Conservation (phyloP, 2,329 filamentous ascomycete genomes). For the Escovopsis sp. region DNA sequence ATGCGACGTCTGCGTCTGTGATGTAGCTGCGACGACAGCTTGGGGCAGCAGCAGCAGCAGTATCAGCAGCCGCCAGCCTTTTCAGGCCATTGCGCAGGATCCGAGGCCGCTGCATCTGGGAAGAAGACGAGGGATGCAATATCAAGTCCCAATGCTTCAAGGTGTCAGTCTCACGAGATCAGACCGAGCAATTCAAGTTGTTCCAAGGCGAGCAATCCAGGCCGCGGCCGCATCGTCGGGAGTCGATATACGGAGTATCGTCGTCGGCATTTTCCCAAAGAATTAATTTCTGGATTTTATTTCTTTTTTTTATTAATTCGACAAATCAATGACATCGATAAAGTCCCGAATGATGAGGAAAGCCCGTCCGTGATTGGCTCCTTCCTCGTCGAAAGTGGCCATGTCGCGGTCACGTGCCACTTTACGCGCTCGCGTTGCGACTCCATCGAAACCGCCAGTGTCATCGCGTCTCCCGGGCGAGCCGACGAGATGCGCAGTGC, state of each 20-base stretch:
- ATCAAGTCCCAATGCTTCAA: neutral
- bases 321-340: no score
- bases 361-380: neutral
- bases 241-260: no score
- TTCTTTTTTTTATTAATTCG: no score
- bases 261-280: no score
- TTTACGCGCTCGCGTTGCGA: slow-evolving; percentile 16
- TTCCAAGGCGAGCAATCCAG: no score
- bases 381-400: neutral
- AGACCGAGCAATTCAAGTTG: no score
- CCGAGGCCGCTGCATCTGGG: slow-evolving; percentile 26
- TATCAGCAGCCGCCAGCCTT: slow-evolving; percentile 17
- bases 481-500: neutral
- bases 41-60: slow-evolving; percentile 7
- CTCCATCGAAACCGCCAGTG: neutral
- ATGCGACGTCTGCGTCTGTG: slow-evolving; percentile 36
- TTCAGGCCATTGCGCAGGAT: slow-evolving; percentile 23
- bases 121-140: neutral
- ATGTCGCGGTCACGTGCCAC: slow-evolving; percentile 24
- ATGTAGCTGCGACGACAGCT: slow-evolving; percentile 26
- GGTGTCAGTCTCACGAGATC: no score
- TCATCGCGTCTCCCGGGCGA: slow-evolving; percentile 25
- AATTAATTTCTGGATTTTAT: no score
- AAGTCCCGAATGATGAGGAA: no score
- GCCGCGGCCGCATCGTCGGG: no score